Conservation (phyloP, 129 eudicot species). For the Artemisia tridentata region DNA sequence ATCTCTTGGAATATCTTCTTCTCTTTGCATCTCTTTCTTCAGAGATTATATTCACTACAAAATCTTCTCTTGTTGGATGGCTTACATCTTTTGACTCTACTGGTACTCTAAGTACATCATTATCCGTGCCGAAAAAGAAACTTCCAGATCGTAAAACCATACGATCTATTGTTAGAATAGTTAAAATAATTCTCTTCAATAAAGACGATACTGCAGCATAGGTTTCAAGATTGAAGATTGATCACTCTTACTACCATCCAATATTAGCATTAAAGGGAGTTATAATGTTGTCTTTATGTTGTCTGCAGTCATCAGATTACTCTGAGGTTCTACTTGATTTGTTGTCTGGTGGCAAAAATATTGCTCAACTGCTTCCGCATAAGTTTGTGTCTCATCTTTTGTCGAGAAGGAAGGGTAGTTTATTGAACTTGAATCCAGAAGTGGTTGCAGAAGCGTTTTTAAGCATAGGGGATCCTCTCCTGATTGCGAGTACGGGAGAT, state of each 20-base stretch:
- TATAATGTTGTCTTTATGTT: too few relatives aligned
- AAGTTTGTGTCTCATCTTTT: background rate
- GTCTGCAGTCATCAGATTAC: background rate
- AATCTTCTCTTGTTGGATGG: background rate
- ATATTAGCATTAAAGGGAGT: too few relatives aligned
- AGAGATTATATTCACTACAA: background rate
- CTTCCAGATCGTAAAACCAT: background rate
- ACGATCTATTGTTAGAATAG: too few relatives aligned
- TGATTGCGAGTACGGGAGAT: background rate
- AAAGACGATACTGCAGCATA: background rate
- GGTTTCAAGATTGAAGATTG: too few relatives aligned
- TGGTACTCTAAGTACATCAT: background rate
- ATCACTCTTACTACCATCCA: too few relatives aligned
- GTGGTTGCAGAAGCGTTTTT: slow-evolving; percentile 1
- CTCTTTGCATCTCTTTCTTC: background rate
- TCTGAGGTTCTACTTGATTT: background rate
- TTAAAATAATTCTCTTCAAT: too few relatives aligned
- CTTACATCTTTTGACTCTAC: background rate
- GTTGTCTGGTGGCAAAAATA: background rate
- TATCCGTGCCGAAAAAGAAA: background rate
- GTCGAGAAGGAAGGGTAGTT: background rate
- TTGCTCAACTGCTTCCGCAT: background rate
- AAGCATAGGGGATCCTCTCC: background rate
- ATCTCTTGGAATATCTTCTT: too few relatives aligned
- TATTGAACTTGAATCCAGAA: background rate